phyloP scores from a whole-genome alignment of 495 filamentous ascomycete species.

The Neurospora sp. region DNA sequence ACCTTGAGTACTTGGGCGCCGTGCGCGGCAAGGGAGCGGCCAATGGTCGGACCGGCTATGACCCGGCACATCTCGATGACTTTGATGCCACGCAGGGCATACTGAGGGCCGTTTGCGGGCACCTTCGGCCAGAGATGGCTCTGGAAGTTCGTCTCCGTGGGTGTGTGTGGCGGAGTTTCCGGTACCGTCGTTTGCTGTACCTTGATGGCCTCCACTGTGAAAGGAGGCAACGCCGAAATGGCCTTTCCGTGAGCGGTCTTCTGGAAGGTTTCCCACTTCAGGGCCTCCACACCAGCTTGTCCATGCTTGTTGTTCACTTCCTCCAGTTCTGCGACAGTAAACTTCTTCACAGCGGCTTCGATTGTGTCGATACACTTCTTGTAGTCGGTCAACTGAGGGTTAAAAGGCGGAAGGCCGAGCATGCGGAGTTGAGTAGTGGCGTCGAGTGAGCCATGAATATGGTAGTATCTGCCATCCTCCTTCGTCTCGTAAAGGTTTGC shows the following conservation, averaged over 20 bases:
- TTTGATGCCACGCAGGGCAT: conserved; percentile 44
- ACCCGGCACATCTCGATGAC: conserved; percentile 63
- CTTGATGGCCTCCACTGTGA: conserved; percentile 9
- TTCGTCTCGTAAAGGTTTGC: conserved; percentile 68
- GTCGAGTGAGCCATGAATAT: conserved; percentile 70
- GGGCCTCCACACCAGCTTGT: conserved; percentile 57
- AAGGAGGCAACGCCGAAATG: conserved; percentile 13
- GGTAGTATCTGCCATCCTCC: conserved; percentile 54
- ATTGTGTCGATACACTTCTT: conserved; percentile 57
- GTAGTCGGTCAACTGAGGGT: conserved; percentile 55
- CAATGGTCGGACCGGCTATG: conserved; percentile 53
- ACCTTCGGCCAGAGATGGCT: neutral
- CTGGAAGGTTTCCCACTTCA: conserved; percentile 56
- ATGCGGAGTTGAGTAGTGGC: conserved; percentile 58
- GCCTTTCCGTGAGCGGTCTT: conserved; percentile 47
- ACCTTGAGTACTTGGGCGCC: conserved; percentile 63
- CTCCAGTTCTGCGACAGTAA: conserved; percentile 54
- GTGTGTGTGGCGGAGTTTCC: conserved; percentile 46
- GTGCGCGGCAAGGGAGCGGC: conserved; percentile 56
- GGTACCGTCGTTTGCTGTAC: conserved; percentile 14
- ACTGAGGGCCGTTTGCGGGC: conserved; percentile 23
- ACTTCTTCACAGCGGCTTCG: conserved; percentile 52
- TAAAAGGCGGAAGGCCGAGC: conserved; percentile 56
- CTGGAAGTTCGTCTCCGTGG: conserved; percentile 15
- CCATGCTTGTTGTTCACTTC: conserved; percentile 47